Evolutionary conservation across 2,329 filamentous ascomycete genomes (phyloP).

Genomic region (Penicillium sp.): DNA sequence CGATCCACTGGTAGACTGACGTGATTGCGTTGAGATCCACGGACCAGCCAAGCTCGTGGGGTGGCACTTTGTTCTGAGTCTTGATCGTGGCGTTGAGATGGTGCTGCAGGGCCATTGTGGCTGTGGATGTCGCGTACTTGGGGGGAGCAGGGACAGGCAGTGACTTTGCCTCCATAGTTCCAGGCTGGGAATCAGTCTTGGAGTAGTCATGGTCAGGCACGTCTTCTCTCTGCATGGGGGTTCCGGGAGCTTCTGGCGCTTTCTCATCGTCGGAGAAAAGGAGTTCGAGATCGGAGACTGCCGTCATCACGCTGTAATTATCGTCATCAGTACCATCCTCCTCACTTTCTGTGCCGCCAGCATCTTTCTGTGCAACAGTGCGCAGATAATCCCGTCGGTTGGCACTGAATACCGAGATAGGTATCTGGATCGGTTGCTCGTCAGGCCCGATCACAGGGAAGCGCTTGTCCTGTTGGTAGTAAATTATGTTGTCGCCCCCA

Average conservation of each 20-base stretch:
- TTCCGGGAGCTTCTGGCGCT: no score
- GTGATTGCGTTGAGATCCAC: conserved; percentile 63
- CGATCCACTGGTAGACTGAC: conserved; percentile 87
- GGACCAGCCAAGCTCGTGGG: conserved; percentile 76
- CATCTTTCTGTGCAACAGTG: conserved; percentile 17
- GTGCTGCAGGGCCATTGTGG: conserved; percentile 60
- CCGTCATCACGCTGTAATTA: conserved; percentile 48
- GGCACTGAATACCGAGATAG: conserved; percentile 50
- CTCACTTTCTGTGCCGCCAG: no score
- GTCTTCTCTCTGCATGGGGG: conserved; percentile 3
- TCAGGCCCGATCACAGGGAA: conserved; percentile 42
- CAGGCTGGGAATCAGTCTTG: conserved; percentile 63
- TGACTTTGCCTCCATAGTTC: conserved; percentile 57
- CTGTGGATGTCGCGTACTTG: conserved; percentile 58
- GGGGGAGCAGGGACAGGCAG: conserved; percentile 65
- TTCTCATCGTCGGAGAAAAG: conserved; percentile 35
- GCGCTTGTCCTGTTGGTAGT: conserved; percentile 39
- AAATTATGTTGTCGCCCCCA: background rate
- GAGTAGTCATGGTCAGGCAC: conserved; percentile 3
- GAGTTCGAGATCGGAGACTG: conserved; percentile 46
- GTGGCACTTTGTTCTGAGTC: conserved; percentile 58
- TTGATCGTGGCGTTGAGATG: conserved; percentile 63
- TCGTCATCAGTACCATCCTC: conserved; percentile 35
- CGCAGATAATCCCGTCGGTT: conserved; percentile 36
- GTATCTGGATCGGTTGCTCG: conserved; percentile 46